A percentile compares a stretch with the other conserved stretches of the same genome.
Evolutionary conservation across 768 basidiomycete species (phyloP).

Genomic region (Myochromella boudieri): DNA sequence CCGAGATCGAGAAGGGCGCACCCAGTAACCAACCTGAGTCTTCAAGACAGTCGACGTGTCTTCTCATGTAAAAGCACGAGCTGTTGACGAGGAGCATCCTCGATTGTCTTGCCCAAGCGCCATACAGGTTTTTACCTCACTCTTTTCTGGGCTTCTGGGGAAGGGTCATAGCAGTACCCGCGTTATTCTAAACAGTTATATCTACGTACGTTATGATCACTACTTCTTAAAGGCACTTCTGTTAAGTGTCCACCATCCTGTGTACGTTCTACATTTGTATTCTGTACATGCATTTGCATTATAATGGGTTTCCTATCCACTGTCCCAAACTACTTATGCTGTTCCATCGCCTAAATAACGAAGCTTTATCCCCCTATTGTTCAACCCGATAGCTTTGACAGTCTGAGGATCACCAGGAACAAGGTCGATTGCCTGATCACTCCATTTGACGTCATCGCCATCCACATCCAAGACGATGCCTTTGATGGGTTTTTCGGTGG

Average conservation of each 20-base stretch:
- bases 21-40: conserved; percentile 44
- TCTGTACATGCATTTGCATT: too few species aligned
- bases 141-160: conserved; percentile 9
- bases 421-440: conserved; percentile 90
- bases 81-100: too few species aligned
- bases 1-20: conserved; percentile 73
- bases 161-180: background rate
- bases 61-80: conserved; percentile 49
- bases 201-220: conserved; percentile 13
- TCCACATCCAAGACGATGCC: conserved; percentile 81
- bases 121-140: background rate
- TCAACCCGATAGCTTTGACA: conserved; percentile 62
- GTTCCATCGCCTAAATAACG: conserved; percentile 77
- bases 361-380: conserved; percentile 61
- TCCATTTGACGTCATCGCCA: conserved; percentile 74
- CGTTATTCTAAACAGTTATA: background rate
- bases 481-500: conserved; percentile 74
- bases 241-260: too few species aligned
- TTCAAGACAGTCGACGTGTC: conserved; percentile 37
- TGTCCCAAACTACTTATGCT: conserved; percentile 48
- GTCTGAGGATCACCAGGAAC: conserved; percentile 82
- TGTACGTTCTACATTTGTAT: too few species aligned
- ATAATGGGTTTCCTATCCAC: too few species aligned
- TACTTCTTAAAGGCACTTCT: too few species aligned
- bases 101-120: too few species aligned